A percentile compares a stretch with the other conserved stretches of the same genome.
Conservation (phyloP, 768 basidiomycete genomes). For the Leccinum rimulosum region DNA sequence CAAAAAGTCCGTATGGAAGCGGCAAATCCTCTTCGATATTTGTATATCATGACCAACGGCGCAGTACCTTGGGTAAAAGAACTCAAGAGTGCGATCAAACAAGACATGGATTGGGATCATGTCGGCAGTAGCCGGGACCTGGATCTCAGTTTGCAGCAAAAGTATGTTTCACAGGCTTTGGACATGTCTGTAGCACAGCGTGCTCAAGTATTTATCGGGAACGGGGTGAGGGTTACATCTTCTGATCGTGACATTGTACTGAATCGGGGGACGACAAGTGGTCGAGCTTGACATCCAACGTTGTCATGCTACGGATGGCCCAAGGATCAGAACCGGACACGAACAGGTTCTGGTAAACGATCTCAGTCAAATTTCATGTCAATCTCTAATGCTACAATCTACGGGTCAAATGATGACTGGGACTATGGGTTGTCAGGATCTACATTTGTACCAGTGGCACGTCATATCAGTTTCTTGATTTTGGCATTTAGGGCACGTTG, state of each 20-base stretch:
- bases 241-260: not conserved
- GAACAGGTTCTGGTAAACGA: slow-evolving; percentile 38
- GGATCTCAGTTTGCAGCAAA: slow-evolving; percentile 40
- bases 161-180: slow-evolving; percentile 42
- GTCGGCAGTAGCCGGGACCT: slow-evolving; percentile 46
- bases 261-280: slow-evolving; percentile 28
- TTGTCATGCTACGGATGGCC: slow-evolving; percentile 37
- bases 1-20: slow-evolving; percentile 30
- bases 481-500: not conserved
- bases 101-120: slow-evolving; percentile 36
- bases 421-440: not conserved
- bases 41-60: slow-evolving; percentile 53
- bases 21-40: slow-evolving; percentile 27
- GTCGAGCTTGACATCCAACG: slow-evolving; percentile 43
- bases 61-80: slow-evolving; percentile 39
- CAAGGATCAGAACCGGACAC: slow-evolving; percentile 26
- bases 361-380: not conserved
- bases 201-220: slow-evolving; percentile 51
- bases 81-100: slow-evolving; percentile 36
- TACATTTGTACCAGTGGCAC: not conserved
- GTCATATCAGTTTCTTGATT: not conserved
- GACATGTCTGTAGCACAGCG: slow-evolving; percentile 51
- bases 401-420: not conserved
- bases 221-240: slow-evolving; percentile 41
- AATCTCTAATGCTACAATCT: not conserved